Evolutionary conservation across 2,329 filamentous ascomycete genomes (phyloP), one percentile per base, ranked within the genome.

Genomic region (Colletotrichum graminicola): DNA sequence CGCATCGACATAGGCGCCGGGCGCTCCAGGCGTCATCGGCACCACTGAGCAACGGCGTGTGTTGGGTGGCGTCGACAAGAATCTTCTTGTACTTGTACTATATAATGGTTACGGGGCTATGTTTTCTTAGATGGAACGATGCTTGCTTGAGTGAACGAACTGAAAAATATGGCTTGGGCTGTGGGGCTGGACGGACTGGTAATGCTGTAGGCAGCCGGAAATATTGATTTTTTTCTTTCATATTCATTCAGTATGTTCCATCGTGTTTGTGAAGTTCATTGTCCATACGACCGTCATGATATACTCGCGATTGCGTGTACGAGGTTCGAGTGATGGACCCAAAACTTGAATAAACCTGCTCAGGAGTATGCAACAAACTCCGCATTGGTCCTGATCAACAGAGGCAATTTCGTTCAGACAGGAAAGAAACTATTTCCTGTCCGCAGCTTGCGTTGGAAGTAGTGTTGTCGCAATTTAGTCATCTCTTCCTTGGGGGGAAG

Each of bases 1-100:
- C 84, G 85, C 59, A 92, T 92, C 73, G 89, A 92, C 75, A 87
- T 92, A 74, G 90, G 90, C n/a, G 83, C 83, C 32, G 90, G 89
- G 4, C 82, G 89, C 70, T 86, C 87, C 34, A 82, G 88, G 75
- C 82, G 88, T 55, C 85, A 87, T 63, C 82, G 83, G 41, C 83
- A 82, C 32, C 84, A 83, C 72, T 84, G 68, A 80, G 52, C 12
- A 12, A 61, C 65, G 49, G 45, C 26, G 32, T 47, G 60, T 55
- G 55, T 47, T 45, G 60, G 12, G 65, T 41, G 54, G 45, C 4
- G 32, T 69, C 43, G 6, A 51, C 23, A 59, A 32, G 47, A 39
- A 43, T 34, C 55, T 39, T 54, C 7, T 60, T 69, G 63, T 52
- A 62, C 39, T 67, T 71, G 67, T 71, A 71, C 57, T 57, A 41